Evolutionary conservation across 73 alveolate species (phyloP), one percentile per base, ranked within the genome.

Genomic region (Blepharisma stoltei): DNA sequence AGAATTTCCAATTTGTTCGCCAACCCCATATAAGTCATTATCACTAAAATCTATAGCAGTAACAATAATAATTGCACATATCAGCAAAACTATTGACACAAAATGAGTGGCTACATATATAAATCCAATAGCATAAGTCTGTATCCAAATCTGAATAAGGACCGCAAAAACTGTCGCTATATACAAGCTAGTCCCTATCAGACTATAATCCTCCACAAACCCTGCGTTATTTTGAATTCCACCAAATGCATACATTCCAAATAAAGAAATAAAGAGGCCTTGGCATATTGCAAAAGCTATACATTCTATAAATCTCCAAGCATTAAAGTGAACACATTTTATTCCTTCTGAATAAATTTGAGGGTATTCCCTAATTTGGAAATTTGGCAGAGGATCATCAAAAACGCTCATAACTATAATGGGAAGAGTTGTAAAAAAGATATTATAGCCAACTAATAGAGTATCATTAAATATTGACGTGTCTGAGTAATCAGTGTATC

Each of bases 21-120:
- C 73, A 1, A 60, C 73, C 2, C 73, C 73, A 14, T 14, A 60
- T 14, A 60, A 38, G 2, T 60, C 73, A 60, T 60, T 38, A 18
- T 14, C 23, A 14, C 47, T n/a, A 18, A 25, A 20, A n/a, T 25
- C 38, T 2, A 0, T 1, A 1, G 38, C 11, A 25, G 18, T 18
- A 14, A 14, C 46, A 25, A 14, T 14, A 25, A 25, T 25, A 14
- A 60, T 14, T 9, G 14, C 38, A 14, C 37, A 14, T 14, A n/a
- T 20, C 38, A 60, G 37, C 46, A 60, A 9, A 9, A 5, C 38
- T 60, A 60, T 14, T 8, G 73, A 60, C 11, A 60, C 18, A 20
- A 60, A 14, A 8, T 60, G 73, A 11, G 73, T 14, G 18, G 23
- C 11, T 14, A 20, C 2, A 25, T 60, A 60, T 14, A 60, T n/a